Base-by-base conservation (phyloP, 2,329 filamentous ascomycete species). In the Scortechinia acanthostroma region DNA sequence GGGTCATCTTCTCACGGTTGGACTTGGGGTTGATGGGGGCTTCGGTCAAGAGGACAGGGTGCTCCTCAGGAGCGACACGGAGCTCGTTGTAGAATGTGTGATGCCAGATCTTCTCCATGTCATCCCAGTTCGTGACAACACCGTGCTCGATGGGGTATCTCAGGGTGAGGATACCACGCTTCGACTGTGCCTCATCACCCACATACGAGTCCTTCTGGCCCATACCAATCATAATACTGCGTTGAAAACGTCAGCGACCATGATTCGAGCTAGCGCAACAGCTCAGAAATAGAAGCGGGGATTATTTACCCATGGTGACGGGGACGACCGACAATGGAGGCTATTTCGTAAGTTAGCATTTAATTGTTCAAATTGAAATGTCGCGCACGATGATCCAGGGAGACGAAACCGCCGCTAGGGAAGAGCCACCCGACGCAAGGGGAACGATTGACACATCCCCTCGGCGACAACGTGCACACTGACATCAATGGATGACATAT, bases 191-290 rank as follows among this genome's bases (percentile, higher is more conserved):
- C 82, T 98, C 93, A 77, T 98, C 93, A 82, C 93, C 93, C 62
- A 98, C 93, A 69, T 98, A 98, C 53, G 93, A 97, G 83, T 98
- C 93, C 81, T 98, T 98, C 78, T 97, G 93, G 63, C 93, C 93
- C 93, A 98, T 98, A 83, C 93, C 93, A 72, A 98, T 97, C 93
- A 98, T 98, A 80, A 98, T 97, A 83, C 91, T n/a, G n/a, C n/a
- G n/a, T 95, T 63, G 52, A 52, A 58, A 58, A 45, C 45, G 46
- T 80, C 83, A 83, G 89, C 96, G 91, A 91, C n/a, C n/a, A n/a
- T n/a, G n/a, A n/a, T n/a, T n/a, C n/a, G n/a, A n/a, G n/a, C n/a
- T n/a, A 30, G 25, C n/a, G 10, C 25, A 30, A n/a, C 25, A 30
- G 25, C 25, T n/a, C 25, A 30, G n/a, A n/a, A n/a, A 30, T 10